phyloP scores from a whole-genome alignment of 208 protist species.

The Trichomonas vaginalis region DNA sequence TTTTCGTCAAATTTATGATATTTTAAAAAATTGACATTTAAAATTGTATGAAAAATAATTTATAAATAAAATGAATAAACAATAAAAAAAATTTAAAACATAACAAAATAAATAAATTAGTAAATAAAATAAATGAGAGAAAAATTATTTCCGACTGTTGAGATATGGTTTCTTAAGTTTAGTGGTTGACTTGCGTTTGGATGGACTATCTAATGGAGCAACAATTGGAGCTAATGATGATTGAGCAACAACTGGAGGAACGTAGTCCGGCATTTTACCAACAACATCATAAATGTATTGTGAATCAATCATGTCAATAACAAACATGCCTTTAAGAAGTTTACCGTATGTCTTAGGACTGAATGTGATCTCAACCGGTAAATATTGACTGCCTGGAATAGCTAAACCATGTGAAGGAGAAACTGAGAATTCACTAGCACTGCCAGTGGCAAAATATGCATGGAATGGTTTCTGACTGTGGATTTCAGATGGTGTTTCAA shows the following conservation, averaged over 20 bases:
- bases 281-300: not conserved
- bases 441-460: not conserved
- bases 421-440: not conserved
- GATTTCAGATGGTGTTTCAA: not conserved
- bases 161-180: too few relatives aligned
- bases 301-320: not conserved
- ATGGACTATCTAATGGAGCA: not conserved
- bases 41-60: too few relatives aligned
- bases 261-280: not conserved
- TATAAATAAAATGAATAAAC: too few relatives aligned
- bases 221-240: not conserved
- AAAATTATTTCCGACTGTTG: too few relatives aligned
- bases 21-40: too few relatives aligned
- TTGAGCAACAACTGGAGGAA: not conserved
- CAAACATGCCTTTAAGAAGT: not conserved
- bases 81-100: too few relatives aligned
- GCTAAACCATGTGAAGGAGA: not conserved
- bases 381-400: not conserved
- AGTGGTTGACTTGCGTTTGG: too few relatives aligned
- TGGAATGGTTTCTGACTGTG: not conserved
- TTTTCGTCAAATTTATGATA: too few relatives aligned
- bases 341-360: not conserved
- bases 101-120: too few relatives aligned
- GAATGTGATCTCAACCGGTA: not conserved
- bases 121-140: too few relatives aligned